Evolutionary conservation across 805 yeast genomes (phyloP), one percentile per base, ranked within the genome.

Genomic region (Starmerella khaoyaiensis): DNA sequence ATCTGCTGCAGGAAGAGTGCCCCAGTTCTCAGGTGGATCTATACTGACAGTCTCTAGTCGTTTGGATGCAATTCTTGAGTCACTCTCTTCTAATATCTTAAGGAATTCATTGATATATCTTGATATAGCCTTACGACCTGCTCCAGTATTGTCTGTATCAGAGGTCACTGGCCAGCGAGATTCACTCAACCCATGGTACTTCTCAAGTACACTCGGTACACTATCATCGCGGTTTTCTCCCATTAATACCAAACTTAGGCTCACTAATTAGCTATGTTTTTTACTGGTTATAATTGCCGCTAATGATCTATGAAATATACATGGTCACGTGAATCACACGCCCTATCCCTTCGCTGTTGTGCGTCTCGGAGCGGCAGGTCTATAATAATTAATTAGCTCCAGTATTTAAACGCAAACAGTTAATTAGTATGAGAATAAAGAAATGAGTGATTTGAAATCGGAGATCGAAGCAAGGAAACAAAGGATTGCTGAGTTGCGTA

Each of bases 381-480:
- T n/a, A n/a, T n/a, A n/a, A n/a, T n/a, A n/a, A n/a, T n/a, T n/a
- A n/a, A n/a, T n/a, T n/a, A n/a, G n/a, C n/a, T n/a, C n/a, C n/a
- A n/a, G n/a, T n/a, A n/a, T n/a, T n/a, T n/a, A n/a, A n/a, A 11
- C 26, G 11, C 26, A 23, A 23, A 11, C 26, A n/a, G n/a, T 23
- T n/a, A n/a, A 23, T n/a, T 11, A 11, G 26, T 23, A 11, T n/a
- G 26, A n/a, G 26, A 11, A 11, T 11, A 23, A 21, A 26, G 28
- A 10, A 14, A 39, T 39, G 44, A 43, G 37, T 42, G 53, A 50
- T 35, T 50, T 68, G 43, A 44, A 55, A 25, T 64, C 59, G 34
- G 66, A 66, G 47, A 62, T 74, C 29, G 78, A 73, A 48, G 70
- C 69, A 36, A 72, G 73, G 45, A 59, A 63, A 39, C 66, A 62